Evolutionary conservation across 768 basidiomycete genomes (phyloP).

Genomic region (Amylocystis lapponica): DNA sequence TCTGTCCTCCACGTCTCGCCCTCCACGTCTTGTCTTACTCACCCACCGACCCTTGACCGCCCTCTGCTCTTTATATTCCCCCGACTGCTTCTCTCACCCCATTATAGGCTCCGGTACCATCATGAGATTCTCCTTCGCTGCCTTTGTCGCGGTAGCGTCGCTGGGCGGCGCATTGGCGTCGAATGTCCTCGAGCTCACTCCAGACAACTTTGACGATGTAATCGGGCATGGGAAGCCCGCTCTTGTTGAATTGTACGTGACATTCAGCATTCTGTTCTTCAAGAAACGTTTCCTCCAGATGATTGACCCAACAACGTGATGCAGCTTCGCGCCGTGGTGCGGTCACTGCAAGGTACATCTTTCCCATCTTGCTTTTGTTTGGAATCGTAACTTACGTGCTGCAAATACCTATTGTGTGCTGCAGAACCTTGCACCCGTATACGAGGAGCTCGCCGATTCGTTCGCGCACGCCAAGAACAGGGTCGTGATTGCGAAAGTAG

Average conservation of each 20-base stretch:
- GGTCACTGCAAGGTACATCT: conserved; percentile 79
- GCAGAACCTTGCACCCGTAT: conserved; percentile 82
- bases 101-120: too few relatives aligned
- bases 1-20: too few relatives aligned
- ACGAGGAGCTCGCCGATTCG: conserved; percentile 88
- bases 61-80: too few relatives aligned
- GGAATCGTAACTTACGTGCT: neutral
- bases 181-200: conserved; percentile 76
- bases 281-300: neutral
- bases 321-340: conserved; percentile 86
- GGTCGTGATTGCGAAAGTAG: conserved; percentile 86
- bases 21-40: too few relatives aligned
- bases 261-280: neutral
- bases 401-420: conserved; percentile 4
- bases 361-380: neutral
- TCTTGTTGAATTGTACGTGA: conserved; percentile 84
- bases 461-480: conserved; percentile 74
- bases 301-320: neutral
- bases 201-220: conserved; percentile 68
- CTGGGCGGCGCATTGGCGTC: conserved; percentile 59
- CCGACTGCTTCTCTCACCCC: too few relatives aligned
- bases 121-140: conserved; percentile 56
- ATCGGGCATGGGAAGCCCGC: conserved; percentile 79
- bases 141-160: conserved; percentile 48
- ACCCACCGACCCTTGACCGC: too few relatives aligned